These are phyloP conservation scores for Stachybotrys elegans DNA, from an alignment of 2,329 filamentous ascomycete species.

Conservation along the genomic window DNA sequence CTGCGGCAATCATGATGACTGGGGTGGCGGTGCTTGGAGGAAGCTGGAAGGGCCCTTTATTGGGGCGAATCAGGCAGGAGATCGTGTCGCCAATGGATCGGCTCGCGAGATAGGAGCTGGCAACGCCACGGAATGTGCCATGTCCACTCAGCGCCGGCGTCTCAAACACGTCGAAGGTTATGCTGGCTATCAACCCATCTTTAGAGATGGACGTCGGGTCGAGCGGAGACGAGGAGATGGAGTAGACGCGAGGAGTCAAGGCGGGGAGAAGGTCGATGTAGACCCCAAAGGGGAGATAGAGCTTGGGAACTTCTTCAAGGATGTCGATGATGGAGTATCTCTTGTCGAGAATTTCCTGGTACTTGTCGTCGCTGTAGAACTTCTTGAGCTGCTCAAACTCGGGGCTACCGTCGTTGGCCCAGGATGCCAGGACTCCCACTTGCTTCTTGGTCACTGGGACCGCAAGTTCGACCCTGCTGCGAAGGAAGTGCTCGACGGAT, in stretches of 20 bases:
- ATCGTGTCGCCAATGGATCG: constrained; percentile 1
- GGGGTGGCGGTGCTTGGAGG: constrained; percentile 28
- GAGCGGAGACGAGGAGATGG: background rate
- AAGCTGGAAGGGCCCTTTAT: constrained; percentile 1
- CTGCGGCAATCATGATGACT: constrained; percentile 43
- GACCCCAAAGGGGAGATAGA: background rate
- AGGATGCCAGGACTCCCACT: background rate
- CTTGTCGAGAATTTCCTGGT: background rate
- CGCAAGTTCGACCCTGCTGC: background rate
- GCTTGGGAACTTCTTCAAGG: background rate
- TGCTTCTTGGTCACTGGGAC: background rate
- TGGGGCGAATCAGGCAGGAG: background rate
- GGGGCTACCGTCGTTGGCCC: background rate
- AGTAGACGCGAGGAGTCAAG: constrained; percentile 1
- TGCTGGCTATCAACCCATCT: background rate
- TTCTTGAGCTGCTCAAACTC: background rate
- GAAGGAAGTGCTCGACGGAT: background rate
- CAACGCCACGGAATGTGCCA: background rate
- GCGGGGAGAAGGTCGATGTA: background rate
- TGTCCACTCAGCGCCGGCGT: constrained; percentile 2
- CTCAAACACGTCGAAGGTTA: constrained; percentile 1
- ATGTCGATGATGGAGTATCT: background rate
- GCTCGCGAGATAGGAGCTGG: background rate
- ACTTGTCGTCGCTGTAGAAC: background rate
- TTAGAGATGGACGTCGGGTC: background rate